These are phyloP conservation scores for Enterocytospora artemiae DNA, from an alignment of 371 early-diverging fungal species.

Conservation along the genomic window DNA sequence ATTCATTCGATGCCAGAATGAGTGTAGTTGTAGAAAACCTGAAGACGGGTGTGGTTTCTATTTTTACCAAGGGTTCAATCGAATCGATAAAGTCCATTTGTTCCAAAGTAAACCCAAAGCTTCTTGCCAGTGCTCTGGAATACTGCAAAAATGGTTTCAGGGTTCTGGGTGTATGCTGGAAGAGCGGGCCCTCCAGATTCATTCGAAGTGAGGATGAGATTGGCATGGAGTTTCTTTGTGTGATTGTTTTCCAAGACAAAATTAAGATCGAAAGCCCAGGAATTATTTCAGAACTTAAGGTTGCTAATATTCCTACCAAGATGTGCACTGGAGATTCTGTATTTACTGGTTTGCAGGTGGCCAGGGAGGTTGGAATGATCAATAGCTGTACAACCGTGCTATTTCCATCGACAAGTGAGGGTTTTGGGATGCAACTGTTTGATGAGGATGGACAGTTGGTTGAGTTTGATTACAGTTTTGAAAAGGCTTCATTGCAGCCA, in stretches of 20 bases:
- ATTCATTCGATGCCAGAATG: constrained; percentile 76
- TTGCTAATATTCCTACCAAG: constrained; percentile 75
- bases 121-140: constrained; percentile 36
- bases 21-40: constrained; percentile 67
- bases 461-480: constrained; percentile 51
- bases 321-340: constrained; percentile 99
- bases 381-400: constrained; percentile 47
- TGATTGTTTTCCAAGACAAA: constrained; percentile 94
- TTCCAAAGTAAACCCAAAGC: constrained; percentile 25
- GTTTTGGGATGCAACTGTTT: not conserved
- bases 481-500: constrained; percentile 48
- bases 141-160: constrained; percentile 50
- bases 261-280: constrained; percentile 72
- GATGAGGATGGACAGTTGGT: constrained; percentile 8
- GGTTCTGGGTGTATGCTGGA: constrained; percentile 54
- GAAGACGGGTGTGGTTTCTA: constrained; percentile 51
- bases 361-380: constrained; percentile 74
- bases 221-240: constrained; percentile 75
- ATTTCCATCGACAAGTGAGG: constrained; percentile 46
- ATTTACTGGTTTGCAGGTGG: constrained; percentile 87
- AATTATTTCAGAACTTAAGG: constrained; percentile 69
- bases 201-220: constrained; percentile 59
- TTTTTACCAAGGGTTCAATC: constrained; percentile 55
- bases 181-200: constrained; percentile 5
- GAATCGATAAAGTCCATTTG: constrained; percentile 42